These are phyloP conservation scores for Mimosa bimucronata DNA, from an alignment of 306 rosid genomes.

Conservation along the genomic window DNA sequence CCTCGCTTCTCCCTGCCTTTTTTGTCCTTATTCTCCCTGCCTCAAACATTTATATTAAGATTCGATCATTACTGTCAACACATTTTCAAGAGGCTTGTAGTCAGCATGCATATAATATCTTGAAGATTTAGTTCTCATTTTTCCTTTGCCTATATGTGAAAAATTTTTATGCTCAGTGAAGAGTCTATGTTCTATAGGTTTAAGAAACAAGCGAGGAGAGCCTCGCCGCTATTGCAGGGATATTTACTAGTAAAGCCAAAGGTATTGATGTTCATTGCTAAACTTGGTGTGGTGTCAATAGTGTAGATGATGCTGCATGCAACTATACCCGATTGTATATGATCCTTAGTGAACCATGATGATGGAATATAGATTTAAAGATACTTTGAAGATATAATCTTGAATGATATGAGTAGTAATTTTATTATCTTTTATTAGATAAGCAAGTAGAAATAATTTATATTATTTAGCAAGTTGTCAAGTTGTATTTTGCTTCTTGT, in stretches of 20 bases:
- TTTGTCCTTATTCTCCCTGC: too few relatives aligned
- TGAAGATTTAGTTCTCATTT: conserved; percentile 4
- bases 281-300: neutral
- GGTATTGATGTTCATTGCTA: conserved; percentile 55
- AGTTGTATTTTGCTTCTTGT: too few relatives aligned
- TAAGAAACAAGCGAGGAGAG: conserved; percentile 96
- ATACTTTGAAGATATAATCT: too few relatives aligned
- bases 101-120: too few relatives aligned
- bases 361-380: too few relatives aligned
- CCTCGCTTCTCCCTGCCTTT: neutral
- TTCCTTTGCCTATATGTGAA: conserved; percentile 24
- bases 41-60: neutral
- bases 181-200: conserved; percentile 53
- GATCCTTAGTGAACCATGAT: neutral
- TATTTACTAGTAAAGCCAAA: conserved; percentile 99
- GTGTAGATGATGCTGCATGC: neutral
- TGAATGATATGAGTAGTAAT: too few relatives aligned
- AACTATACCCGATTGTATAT: neutral
- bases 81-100: conserved; percentile 21
- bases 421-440: too few relatives aligned
- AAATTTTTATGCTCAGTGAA: conserved; percentile 25
- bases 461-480: too few relatives aligned
- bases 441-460: too few relatives aligned
- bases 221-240: conserved; percentile 97
- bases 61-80: neutral